Base-by-base conservation (phyloP, 805 yeast species). In the Ogataea neopini region DNA sequence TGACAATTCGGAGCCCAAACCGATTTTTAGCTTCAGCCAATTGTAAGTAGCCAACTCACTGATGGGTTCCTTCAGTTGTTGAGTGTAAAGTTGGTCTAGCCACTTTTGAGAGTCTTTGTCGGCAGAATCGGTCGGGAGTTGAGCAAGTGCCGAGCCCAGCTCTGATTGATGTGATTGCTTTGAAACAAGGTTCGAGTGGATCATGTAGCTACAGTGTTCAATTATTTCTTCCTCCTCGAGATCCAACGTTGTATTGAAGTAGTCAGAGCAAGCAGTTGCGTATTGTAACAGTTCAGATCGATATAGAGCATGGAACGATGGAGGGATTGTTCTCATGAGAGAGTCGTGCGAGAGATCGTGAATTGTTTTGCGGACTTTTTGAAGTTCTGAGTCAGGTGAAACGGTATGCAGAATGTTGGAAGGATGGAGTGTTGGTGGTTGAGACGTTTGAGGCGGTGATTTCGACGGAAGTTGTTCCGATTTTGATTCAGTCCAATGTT, bases 31-130 rank as follows among this genome's bases (percentile, higher is more conserved):
- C 23, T 25, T 28, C 9, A 55, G 30, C 43, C 47, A 48, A 30
- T 45, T 50, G 39, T 40, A 34, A 1, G 51, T 46, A 19, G 54
- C 59, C 3, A 48, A 25, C 30, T 53, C 53, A 3, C 56, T 47
- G 25, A 57, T 39, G 10, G 26, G 29, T 14, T 25, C 11, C 5
- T 26, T 18, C 1, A 44, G 28, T 40, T 48, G 35, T 13, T 49
- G 48, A 3, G 40, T 26, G 37, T 51, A 57, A 2, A 50, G 34
- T 2, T 40, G 18, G 4, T 42, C 43, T 13, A 55, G 34, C 55
- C 53, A 47, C n/a, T 5, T 20, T 25, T 23, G 33, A 9, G 41
- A 38, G 39, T 34, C 15, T 4, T 4, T n/a, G 32, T n/a, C 32
- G 10, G 10, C 14, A n/a, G 5, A 4, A 4, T 11, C 14, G 32